A percentile compares a stretch with the other conserved stretches of the same genome.
These are phyloP conservation scores for Heliocybe sulcata DNA, from an alignment of 1,284 basidiomycete genomes.

Conservation along the genomic window DNA sequence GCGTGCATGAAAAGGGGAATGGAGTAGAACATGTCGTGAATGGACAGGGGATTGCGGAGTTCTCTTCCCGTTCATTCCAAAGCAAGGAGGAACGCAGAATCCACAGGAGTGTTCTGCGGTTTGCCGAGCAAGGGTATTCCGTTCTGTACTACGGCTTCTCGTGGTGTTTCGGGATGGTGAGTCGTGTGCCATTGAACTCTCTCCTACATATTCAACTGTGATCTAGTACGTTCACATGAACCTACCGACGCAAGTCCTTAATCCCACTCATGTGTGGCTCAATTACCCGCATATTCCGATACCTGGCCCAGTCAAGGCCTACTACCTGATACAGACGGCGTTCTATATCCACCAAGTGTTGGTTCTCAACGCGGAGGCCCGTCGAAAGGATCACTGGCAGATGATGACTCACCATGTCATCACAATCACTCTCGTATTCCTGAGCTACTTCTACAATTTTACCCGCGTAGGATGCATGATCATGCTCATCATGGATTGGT, in stretches of 20 bases:
- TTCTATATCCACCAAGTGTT: conserved; percentile 93
- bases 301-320: conserved; percentile 78
- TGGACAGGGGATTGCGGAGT: conserved; percentile 13
- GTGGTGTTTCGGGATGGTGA: conserved; percentile 78
- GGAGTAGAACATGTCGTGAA: conserved; percentile 21
- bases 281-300: conserved; percentile 81
- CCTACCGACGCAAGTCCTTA: conserved; percentile 61
- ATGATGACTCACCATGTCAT: conserved; percentile 97
- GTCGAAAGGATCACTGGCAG: conserved; percentile 88
- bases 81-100: conserved; percentile 43
- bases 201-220: conserved; percentile 5
- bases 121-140: conserved; percentile 94
- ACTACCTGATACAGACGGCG: conserved; percentile 88
- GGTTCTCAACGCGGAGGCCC: conserved; percentile 90
- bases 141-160: conserved; percentile 74
- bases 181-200: conserved; percentile 21
- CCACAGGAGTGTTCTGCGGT: conserved; percentile 73
- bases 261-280: conserved; percentile 71
- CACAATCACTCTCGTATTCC: conserved; percentile 72
- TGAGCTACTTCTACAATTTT: conserved; percentile 79
- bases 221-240: conserved; percentile 72
- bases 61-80: conserved; percentile 16
- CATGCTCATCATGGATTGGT: conserved; percentile 89
- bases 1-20: conserved; percentile 14
- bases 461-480: conserved; percentile 86